These are phyloP conservation scores for Neophaeococcomyces aloes DNA, from an alignment of 2,329 filamentous ascomycete species.

Conservation along the genomic window DNA sequence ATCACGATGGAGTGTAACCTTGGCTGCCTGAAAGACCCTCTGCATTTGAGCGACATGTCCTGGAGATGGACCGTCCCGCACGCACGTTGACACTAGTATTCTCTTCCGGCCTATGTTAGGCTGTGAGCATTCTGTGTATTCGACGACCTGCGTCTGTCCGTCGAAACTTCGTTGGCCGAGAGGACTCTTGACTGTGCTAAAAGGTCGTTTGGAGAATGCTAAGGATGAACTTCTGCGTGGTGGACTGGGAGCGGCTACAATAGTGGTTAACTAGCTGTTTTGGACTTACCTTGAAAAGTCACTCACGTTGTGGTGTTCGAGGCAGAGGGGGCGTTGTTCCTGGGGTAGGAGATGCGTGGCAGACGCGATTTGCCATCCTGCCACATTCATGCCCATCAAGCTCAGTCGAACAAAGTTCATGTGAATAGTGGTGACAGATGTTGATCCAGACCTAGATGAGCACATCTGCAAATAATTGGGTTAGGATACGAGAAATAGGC, in stretches of 20 bases:
- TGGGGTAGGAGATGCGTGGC: neutral
- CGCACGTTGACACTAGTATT: slow-evolving; percentile 7
- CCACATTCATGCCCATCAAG: too few species aligned
- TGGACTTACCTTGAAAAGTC: neutral
- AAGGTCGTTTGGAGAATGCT: slow-evolving; percentile 9
- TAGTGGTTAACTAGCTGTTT: neutral
- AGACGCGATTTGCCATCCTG: too few species aligned
- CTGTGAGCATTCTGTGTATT: neutral
- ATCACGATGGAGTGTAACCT: slow-evolving; percentile 17
- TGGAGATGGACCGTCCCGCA: slow-evolving; percentile 13
- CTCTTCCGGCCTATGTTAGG: slow-evolving; percentile 13
- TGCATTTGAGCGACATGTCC: slow-evolving; percentile 21
- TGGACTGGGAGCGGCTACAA: slow-evolving; percentile 18
- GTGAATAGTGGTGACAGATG: too few species aligned
- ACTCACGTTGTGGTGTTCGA: slow-evolving; percentile 20
- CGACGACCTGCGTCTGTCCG: neutral
- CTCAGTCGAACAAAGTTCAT: too few species aligned
- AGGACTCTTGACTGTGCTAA: neutral
- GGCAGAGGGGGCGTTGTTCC: slow-evolving; percentile 1
- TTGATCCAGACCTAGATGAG: too few species aligned
- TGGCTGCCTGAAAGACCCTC: slow-evolving; percentile 19
- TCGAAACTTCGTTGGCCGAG: neutral
- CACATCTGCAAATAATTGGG: too few species aligned
- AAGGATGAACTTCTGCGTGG: slow-evolving; percentile 19
- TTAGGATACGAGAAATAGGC: neutral